phyloP scores from a whole-genome alignment of 345 rosid species.

The Ceriops tagal region DNA sequence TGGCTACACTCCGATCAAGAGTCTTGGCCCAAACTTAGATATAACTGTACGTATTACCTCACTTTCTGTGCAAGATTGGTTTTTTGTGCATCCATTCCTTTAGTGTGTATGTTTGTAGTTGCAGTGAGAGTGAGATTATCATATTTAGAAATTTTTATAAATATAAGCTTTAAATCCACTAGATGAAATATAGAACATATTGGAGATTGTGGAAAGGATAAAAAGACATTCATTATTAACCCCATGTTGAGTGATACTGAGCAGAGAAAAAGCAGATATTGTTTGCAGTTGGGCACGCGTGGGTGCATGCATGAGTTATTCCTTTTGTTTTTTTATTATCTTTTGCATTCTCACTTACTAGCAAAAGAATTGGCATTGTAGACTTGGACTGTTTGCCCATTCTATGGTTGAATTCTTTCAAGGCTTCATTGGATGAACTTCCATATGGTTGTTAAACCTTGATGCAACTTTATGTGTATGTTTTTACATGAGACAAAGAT shows the following conservation, averaged over 20 bases:
- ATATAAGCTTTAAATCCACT: too few species aligned
- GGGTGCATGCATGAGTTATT: neutral
- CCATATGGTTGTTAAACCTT: neutral
- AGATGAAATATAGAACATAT: too few species aligned
- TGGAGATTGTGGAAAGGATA: too few species aligned
- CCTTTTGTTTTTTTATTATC: neutral
- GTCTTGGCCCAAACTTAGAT: constrained; percentile 35
- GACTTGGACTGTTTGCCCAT: neutral
- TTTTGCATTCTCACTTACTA: neutral
- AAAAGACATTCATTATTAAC: too few species aligned
- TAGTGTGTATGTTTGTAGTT: neutral
- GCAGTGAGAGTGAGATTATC: neutral
- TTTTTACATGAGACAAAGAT: neutral
- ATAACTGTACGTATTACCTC: constrained; percentile 33
- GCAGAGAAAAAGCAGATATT: too few species aligned
- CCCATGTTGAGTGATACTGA: too few species aligned
- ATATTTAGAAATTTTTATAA: neutral
- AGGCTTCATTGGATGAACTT: neutral
- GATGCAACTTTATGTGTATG: neutral
- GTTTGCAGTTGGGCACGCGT: too few species aligned
- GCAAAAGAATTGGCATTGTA: neutral
- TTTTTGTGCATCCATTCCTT: constrained; percentile 9
- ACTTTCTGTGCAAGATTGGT: constrained; percentile 18
- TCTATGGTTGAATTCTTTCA: constrained; percentile 1
- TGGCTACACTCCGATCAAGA: constrained; percentile 35